These are phyloP conservation scores for Pezicula carpinea DNA, from an alignment of 2,329 filamentous ascomycete genomes.

Conservation along the genomic window DNA sequence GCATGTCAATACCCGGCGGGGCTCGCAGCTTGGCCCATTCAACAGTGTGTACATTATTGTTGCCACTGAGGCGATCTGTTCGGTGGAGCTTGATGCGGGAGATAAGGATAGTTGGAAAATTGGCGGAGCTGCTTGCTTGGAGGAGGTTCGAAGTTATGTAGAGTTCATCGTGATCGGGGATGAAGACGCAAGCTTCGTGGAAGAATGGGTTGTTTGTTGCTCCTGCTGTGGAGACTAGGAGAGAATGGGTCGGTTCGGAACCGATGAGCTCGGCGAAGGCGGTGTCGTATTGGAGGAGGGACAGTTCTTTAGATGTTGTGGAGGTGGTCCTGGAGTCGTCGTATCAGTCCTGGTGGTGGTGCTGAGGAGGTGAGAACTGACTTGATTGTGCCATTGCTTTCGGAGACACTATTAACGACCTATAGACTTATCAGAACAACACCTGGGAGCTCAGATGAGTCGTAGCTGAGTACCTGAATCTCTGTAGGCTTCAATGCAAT, in stretches of 20 bases:
- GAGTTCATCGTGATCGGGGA: constrained; percentile 35
- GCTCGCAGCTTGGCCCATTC: constrained; percentile 30
- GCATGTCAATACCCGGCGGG: constrained; percentile 40
- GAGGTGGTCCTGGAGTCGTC: constrained; percentile 10
- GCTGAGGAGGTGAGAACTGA: constrained; percentile 3
- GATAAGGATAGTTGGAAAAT: constrained; percentile 40
- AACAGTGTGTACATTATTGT: constrained; percentile 27
- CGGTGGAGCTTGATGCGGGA: constrained; percentile 35
- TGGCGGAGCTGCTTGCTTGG: constrained; percentile 30
- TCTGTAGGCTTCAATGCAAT: not conserved
- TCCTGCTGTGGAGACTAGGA: constrained; percentile 37
- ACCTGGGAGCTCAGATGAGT: not conserved
- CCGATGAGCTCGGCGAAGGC: constrained; percentile 33
- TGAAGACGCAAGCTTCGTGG: constrained; percentile 39
- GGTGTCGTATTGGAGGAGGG: constrained; percentile 33
- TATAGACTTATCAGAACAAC: constrained; percentile 5
- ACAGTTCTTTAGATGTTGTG: constrained; percentile 24
- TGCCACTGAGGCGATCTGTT: constrained; percentile 12
- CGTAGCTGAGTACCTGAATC: not conserved
- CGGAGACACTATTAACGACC: constrained; percentile 18
- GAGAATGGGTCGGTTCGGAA: constrained; percentile 30
- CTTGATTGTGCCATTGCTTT: constrained; percentile 21
- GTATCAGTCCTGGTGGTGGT: constrained; percentile 7
- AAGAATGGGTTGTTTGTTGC: constrained; percentile 41
- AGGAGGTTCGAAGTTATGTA: constrained; percentile 42